These are phyloP conservation scores for Penicillium sp. DNA, from an alignment of 2,329 filamentous ascomycete species.

Conservation along the genomic window DNA sequence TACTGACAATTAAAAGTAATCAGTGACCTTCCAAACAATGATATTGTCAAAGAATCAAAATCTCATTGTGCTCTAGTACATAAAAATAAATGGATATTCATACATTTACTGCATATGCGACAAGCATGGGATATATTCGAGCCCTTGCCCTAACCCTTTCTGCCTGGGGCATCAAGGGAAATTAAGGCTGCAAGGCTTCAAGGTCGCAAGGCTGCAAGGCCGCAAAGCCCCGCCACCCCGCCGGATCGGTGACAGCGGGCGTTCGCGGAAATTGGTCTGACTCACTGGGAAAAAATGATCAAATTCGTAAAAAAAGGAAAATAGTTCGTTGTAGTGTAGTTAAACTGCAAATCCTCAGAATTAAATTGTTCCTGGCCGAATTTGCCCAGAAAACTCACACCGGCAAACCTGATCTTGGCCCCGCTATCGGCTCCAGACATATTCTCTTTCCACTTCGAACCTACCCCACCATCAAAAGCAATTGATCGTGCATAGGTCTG, in stretches of 20 bases:
- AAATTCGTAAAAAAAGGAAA: background rate
- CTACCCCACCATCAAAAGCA: slow-evolving; percentile 7
- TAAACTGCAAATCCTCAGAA: background rate
- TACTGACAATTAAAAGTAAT: too few species aligned
- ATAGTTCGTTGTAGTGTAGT: background rate
- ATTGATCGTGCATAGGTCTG: slow-evolving; percentile 1
- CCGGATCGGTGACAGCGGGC: slow-evolving; percentile 1
- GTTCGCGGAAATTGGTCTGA: slow-evolving; percentile 1
- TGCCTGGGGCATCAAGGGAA: background rate
- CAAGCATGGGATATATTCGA: background rate
- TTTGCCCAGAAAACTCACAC: slow-evolving; percentile 1
- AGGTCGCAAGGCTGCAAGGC: background rate
- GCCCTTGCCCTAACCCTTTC: slow-evolving; percentile 4
- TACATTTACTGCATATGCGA: background rate
- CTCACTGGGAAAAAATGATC: background rate
- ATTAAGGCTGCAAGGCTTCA: background rate
- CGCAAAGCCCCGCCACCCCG: slow-evolving; percentile 9
- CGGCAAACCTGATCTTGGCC: slow-evolving; percentile 10
- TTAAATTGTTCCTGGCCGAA: background rate
- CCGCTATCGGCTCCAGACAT: slow-evolving; percentile 10
- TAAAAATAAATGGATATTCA: too few species aligned
- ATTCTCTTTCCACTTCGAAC: slow-evolving; percentile 5
- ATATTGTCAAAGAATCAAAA: too few species aligned
- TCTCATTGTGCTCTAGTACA: too few species aligned
- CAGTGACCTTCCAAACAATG: too few species aligned